Percentiles rank a stretch among this genome's conserved stretches.
phyloP scores from a whole-genome alignment of 2,329 filamentous ascomycete species.

The Scortechinia acanthostroma region DNA sequence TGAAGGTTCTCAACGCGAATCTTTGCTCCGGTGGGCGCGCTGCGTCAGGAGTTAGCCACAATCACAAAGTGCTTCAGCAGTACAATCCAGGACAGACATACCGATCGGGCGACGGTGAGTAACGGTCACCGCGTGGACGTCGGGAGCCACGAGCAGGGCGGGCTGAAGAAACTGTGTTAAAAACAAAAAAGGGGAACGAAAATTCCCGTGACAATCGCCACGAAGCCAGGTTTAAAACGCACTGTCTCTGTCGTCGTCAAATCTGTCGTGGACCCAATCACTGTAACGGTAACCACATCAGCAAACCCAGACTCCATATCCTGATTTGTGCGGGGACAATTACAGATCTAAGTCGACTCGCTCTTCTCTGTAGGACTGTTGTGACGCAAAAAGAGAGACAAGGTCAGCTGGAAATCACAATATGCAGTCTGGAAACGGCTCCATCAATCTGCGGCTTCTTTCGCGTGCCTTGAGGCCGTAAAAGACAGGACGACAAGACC shows the following conservation, averaged over 20 bases:
- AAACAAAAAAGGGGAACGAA: too few relatives aligned
- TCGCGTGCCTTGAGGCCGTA: too few relatives aligned
- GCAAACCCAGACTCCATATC: too few relatives aligned
- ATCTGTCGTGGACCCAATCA: conserved; percentile 92
- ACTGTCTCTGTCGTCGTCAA: conserved; percentile 57
- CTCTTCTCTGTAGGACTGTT: conserved; percentile 21
- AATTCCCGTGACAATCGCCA: not conserved
- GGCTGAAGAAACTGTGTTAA: too few relatives aligned
- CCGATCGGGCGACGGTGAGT: not conserved
- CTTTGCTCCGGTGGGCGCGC: conserved; percentile 54
- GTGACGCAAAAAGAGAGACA: conserved; percentile 17
- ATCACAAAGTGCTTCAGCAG: conserved; percentile 6
- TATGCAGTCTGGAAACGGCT: conserved; percentile 15
- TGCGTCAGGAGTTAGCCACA: conserved; percentile 15
- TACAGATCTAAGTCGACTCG: conserved; percentile 65
- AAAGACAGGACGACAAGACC: not conserved
- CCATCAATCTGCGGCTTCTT: conserved; percentile 8
- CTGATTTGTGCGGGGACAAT: conserved; percentile 17
- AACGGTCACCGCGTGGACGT: not conserved
- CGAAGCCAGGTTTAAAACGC: not conserved
- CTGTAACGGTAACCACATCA: conserved; percentile 29
- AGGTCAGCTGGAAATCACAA: not conserved
- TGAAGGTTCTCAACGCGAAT: conserved; percentile 84
- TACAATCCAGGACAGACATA: not conserved
- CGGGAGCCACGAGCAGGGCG: not conserved